These are phyloP conservation scores for Lentinula guzmanii DNA, from an alignment of 768 basidiomycete species.

Conservation along the genomic window DNA sequence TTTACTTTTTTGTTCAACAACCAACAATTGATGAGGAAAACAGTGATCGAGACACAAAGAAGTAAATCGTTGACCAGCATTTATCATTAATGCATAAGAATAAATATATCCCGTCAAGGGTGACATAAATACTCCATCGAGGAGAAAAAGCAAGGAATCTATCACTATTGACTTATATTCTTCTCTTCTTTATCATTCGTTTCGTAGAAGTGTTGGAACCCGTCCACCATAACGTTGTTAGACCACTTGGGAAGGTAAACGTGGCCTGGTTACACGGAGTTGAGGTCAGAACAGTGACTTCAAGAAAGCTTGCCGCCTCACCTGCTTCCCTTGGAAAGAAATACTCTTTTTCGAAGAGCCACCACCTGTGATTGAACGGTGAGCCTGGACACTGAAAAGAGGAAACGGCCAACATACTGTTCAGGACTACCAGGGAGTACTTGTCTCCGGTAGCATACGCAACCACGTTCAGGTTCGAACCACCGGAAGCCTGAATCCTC, in stretches of 20 bases:
- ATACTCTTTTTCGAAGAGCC: background rate
- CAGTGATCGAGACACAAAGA: background rate
- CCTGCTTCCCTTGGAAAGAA: background rate
- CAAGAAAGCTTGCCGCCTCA: background rate
- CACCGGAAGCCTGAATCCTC: slow-evolving; percentile 23
- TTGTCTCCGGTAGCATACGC: slow-evolving; percentile 31
- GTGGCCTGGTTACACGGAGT: slow-evolving; percentile 22
- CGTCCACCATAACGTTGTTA: slow-evolving; percentile 17
- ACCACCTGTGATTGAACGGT: background rate
- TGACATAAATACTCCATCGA: background rate
- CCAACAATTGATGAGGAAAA: too few relatives aligned
- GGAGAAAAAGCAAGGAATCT: background rate
- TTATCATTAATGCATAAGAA: background rate
- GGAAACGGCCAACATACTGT: slow-evolving; percentile 22
- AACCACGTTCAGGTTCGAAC: slow-evolving; percentile 17
- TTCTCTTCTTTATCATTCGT: background rate
- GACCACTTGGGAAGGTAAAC: slow-evolving; percentile 49
- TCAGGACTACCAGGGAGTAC: slow-evolving; percentile 47
- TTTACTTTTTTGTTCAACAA: too few relatives aligned
- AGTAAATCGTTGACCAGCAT: background rate
- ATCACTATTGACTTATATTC: background rate
- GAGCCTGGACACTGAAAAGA: background rate
- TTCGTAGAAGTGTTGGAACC: background rate
- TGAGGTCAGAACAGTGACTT: background rate
- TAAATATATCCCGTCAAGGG: background rate